phyloP scores from a whole-genome alignment of 768 basidiomycete genomes.

The Russula emetica region DNA sequence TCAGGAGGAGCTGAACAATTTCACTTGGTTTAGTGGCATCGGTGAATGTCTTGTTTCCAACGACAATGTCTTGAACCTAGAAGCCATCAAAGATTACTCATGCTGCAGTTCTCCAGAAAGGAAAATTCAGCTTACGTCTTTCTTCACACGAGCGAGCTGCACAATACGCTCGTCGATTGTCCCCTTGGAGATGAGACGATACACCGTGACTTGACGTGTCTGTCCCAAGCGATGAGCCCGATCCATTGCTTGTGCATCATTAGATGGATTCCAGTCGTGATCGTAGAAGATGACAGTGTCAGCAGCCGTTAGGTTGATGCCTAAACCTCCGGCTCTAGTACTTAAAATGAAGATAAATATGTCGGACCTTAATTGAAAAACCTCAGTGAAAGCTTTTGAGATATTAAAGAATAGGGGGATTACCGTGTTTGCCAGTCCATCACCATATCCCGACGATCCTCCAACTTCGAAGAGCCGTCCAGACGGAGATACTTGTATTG shows the following conservation, averaged over 20 bases:
- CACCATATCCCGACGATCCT: constrained; percentile 98
- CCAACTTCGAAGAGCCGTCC: constrained; percentile 91
- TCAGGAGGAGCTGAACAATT: constrained; percentile 90
- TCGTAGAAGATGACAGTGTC: constrained; percentile 96
- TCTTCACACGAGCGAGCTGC: constrained; percentile 92
- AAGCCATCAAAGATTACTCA: constrained; percentile 7
- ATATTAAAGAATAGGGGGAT: constrained; percentile 28
- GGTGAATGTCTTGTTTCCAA: constrained; percentile 92
- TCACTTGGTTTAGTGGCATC: constrained; percentile 94
- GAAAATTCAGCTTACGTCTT: constrained; percentile 61
- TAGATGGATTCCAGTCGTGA: constrained; percentile 95
- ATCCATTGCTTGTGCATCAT: constrained; percentile 98
- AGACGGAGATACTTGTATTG: constrained; percentile 93
- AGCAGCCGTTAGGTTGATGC: constrained; percentile 93
- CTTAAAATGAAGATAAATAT: constrained; percentile 88
- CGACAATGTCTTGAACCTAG: constrained; percentile 98
- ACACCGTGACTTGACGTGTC: constrained; percentile 95
- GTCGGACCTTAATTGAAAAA: constrained; percentile 58
- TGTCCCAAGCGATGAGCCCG: constrained; percentile 95
- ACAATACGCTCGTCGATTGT: constrained; percentile 98
- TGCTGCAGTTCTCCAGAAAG: constrained; percentile 15
- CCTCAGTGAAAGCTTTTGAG: constrained; percentile 10
- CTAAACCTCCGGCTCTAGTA: constrained; percentile 92
- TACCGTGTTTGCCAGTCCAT: constrained; percentile 98
- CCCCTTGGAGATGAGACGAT: constrained; percentile 87